A percentile compares a stretch with the other conserved stretches of the same genome.
phyloP scores from a whole-genome alignment of 768 basidiomycete species.

The Termitomyces sp. region DNA sequence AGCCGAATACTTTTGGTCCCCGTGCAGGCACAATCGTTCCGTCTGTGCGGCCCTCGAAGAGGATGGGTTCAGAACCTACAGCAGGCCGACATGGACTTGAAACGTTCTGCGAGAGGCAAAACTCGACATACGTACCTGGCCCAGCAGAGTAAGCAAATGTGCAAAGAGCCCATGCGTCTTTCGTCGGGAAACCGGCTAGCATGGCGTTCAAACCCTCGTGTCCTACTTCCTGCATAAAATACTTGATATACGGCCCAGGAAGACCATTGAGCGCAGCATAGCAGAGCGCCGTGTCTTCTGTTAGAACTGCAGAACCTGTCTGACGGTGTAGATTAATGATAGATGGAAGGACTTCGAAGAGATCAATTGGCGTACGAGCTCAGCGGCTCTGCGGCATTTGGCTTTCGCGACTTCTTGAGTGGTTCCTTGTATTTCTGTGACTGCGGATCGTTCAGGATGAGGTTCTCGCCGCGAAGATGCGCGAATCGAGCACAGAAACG shows the following conservation, averaged over 20 bases:
- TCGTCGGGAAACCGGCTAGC: constrained; percentile 69
- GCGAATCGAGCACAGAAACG: neutral
- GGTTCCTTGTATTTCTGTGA: constrained; percentile 91
- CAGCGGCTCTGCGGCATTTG: constrained; percentile 83
- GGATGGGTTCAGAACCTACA: constrained; percentile 51
- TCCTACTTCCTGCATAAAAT: constrained; percentile 79
- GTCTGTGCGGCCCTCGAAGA: constrained; percentile 78
- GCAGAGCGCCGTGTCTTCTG: constrained; percentile 93
- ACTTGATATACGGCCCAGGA: constrained; percentile 96
- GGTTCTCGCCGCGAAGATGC: neutral
- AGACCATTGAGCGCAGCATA: constrained; percentile 86
- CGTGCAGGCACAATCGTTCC: constrained; percentile 86
- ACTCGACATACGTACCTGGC: constrained; percentile 38
- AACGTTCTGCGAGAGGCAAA: too few relatives aligned
- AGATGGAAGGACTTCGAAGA: neutral
- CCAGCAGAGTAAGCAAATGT: constrained; percentile 94
- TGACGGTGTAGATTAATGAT: constrained; percentile 13
- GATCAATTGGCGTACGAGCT: constrained; percentile 44
- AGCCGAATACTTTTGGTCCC: constrained; percentile 78
- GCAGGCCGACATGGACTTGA: neutral
- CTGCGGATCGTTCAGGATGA: constrained; percentile 32
- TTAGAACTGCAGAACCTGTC: constrained; percentile 50
- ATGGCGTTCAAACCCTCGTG: constrained; percentile 88
- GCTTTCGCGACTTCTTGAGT: constrained; percentile 85
- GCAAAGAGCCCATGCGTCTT: constrained; percentile 84